phyloP scores from a whole-genome alignment of 2,329 filamentous ascomycete genomes.

The Zalaria sp. region DNA sequence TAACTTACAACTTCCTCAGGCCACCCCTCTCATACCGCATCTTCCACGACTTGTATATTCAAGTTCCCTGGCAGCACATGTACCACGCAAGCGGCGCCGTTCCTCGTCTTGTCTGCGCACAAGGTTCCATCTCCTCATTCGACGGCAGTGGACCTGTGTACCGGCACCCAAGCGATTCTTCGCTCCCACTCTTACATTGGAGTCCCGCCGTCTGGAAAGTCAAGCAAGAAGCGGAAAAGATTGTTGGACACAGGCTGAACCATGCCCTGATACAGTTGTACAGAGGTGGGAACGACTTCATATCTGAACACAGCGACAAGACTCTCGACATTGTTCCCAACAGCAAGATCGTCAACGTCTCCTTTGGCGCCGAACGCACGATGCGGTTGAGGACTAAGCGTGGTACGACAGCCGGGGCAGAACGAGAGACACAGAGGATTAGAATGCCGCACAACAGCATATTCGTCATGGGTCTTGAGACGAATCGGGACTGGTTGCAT shows the following conservation, averaged over 20 bases:
- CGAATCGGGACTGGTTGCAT: conserved; percentile 82
- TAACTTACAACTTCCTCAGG: conserved; percentile 58
- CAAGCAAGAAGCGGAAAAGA: conserved; percentile 51
- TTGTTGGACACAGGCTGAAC: conserved; percentile 69
- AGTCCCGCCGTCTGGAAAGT: conserved; percentile 58
- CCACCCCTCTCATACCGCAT: conserved; percentile 33
- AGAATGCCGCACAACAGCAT: conserved; percentile 78
- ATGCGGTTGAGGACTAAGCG: conserved; percentile 85
- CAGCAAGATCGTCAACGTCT: conserved; percentile 83
- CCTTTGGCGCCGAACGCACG: conserved; percentile 77
- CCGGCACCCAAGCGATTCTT: conserved; percentile 82
- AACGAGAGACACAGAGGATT: conserved; percentile 50
- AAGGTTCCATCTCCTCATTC: conserved; percentile 55
- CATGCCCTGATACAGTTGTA: conserved; percentile 91
- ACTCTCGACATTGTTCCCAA: conserved; percentile 74
- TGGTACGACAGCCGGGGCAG: conserved; percentile 15
- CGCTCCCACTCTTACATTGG: conserved; percentile 63
- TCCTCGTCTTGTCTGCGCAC: conserved; percentile 78
- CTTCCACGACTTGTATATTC: conserved; percentile 56
- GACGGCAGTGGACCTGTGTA: conserved; percentile 82
- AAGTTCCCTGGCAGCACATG: conserved; percentile 86
- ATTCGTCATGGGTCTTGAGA: conserved; percentile 64
- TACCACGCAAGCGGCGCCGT: conserved; percentile 83
- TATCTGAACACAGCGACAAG: conserved; percentile 95
- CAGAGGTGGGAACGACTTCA: conserved; percentile 76